phyloP scores from a whole-genome alignment of 371 early-diverging fungal species.

The Paraphysoderma sedebokerense region DNA sequence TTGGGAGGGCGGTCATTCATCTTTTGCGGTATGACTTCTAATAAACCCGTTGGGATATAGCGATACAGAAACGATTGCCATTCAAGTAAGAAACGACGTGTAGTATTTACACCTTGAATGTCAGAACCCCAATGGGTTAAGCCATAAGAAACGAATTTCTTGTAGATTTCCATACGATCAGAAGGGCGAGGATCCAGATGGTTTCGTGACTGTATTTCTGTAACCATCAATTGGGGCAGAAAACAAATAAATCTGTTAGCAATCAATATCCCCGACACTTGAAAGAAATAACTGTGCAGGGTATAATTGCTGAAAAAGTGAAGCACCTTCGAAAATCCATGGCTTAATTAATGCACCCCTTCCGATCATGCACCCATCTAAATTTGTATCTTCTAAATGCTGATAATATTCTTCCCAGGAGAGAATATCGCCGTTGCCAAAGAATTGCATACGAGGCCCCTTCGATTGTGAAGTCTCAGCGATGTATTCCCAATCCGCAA shows the following conservation, averaged over 20 bases:
- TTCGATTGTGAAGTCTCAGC: conserved; percentile 5
- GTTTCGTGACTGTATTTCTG: conserved; percentile 66
- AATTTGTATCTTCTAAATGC: conserved; percentile 32
- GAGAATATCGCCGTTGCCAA: conserved; percentile 84
- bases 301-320: not conserved
- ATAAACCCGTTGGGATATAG: conserved; percentile 79
- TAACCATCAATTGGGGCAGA: conserved; percentile 5
- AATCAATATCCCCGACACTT: not conserved
- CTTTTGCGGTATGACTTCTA: conserved; percentile 74
- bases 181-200: conserved; percentile 80
- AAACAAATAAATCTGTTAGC: not conserved
- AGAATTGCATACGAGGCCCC: conserved; percentile 10
- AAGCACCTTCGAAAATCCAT: conserved; percentile 69
- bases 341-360: conserved; percentile 86
- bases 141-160: conserved; percentile 64
- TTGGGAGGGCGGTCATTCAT: conserved; percentile 84
- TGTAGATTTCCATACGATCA: conserved; percentile 82
- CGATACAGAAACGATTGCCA: conserved; percentile 74
- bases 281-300: not conserved
- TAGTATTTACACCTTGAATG: conserved; percentile 63
- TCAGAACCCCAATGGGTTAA: conserved; percentile 93
- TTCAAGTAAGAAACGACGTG: conserved; percentile 78
- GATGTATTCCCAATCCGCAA: conserved; percentile 88
- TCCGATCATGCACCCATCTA: conserved; percentile 86
- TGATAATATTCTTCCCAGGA: conserved; percentile 68